Base-by-base conservation (phyloP, 768 basidiomycete species). In the Hortiboletus campestris region DNA sequence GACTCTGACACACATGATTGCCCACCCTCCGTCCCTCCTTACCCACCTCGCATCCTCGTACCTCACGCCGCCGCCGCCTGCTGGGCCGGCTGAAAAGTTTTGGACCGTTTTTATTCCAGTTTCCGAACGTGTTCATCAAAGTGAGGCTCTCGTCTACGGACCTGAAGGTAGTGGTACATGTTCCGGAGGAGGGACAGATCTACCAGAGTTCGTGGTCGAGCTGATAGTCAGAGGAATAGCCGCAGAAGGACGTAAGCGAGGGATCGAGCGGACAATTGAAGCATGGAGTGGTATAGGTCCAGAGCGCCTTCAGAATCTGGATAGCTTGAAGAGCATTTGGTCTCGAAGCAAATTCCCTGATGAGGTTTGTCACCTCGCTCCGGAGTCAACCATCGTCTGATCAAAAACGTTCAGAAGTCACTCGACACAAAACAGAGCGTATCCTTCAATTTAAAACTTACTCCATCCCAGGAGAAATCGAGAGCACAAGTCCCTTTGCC, bases 381-480 rank as follows among this genome's bases (percentile, higher is more conserved):
- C 43, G 52, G 22, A 53, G 25, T 22, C 8, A 19, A 32, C 14
- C 16, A 22, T 25, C 25, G 20, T 40, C 51, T 53, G 28, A 51
- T 43, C 35, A 44, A 57, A 25, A 60, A 7, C 20, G 55, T 49
- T n/a, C 53, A 77, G 73, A 64, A 68, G 38, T 65, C 74, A n/a
- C 72, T 75, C 6, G 85, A 92, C 63, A 82, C 86, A 2, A 84
- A 84, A 3, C 80, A 85, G 50, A 80, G 84, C 60, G 71, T 90
- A n/a, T 80, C 93, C 0, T 98, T 98, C 78, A 97, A 97, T 68
- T 80, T 98, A 29, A 82, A 76, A 49, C 81, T 98, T 51, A 98
- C 94, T 10, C 77, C 82, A 16, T 82, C 88, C 22, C 96, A 98
- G 67, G 85, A 87, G 65, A 80, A 82, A 57, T 86, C 88, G 20